Base-by-base conservation (phyloP, 2,329 filamentous ascomycete species). In the Ilyonectria robusta region DNA sequence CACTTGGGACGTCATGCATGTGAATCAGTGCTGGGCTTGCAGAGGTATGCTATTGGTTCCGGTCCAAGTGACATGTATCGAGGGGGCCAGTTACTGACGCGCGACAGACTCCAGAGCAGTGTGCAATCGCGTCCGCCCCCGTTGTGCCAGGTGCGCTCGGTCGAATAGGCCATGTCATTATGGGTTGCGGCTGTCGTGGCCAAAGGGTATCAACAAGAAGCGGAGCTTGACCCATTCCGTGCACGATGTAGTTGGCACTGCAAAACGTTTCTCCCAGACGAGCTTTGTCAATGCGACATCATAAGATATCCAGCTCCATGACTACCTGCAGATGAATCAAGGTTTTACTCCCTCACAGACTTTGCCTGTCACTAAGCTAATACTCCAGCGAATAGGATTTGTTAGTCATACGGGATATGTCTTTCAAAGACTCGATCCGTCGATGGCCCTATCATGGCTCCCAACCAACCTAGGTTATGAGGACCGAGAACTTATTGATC, bases 381-480 rank as follows among this genome's bases (percentile, higher is more conserved):
- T 51, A 51, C 47, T 51, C 26, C 47, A 51, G 47, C 47, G 47
- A 51, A 51, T 51, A 51, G 47, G 47, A 51, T 51, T 51, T 51
- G 47, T 31, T 31, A 51, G 47, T 51, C 47, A 51, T 31, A 51
- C 47, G 47, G 47, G 47, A 51, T 51, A 51, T 51, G 47, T 51
- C 47, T 51, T 51, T 51, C 47, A 51, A 51, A 51, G 47, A 51
- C 47, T 51, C 47, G 23, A 51, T 51, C 47, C 47, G 47, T 51
- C 47, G 47, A 51, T 29, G 47, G 47, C 47, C 21, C 47, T 31
- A 51, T 51, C 47, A 51, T 51, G 47, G 47, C 47, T 51, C 47
- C 47, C 47, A 51, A 51, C 47, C 47, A 51, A 51, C 47, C 47
- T 51, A 51, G 47, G 47, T 51, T 51, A 51, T 51, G 47, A 51